A percentile compares a stretch with the other conserved stretches of the same genome.
These are phyloP conservation scores for Mycena maculata DNA, from an alignment of 768 basidiomycete genomes.

Conservation along the genomic window DNA sequence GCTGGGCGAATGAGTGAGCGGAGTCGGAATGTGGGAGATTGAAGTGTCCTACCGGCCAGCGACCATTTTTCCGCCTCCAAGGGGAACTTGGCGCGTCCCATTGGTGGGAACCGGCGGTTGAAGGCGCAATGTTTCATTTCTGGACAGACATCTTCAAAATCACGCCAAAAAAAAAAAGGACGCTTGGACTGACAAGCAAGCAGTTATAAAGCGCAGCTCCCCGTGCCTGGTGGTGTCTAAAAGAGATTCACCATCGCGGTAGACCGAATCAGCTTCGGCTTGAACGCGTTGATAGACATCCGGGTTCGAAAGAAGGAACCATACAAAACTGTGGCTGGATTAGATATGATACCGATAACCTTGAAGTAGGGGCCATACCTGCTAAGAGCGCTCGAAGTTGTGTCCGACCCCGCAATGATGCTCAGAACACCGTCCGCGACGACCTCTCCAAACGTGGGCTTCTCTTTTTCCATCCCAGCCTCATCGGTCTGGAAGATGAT, in stretches of 20 bases:
- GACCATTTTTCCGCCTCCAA: slow-evolving; percentile 3
- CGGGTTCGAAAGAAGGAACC: slow-evolving; percentile 49
- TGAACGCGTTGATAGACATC: slow-evolving; percentile 46
- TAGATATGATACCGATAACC: background rate
- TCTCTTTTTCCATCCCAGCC: slow-evolving; percentile 47
- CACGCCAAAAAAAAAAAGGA: background rate
- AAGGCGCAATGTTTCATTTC: slow-evolving; percentile 64
- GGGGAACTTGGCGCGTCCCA: slow-evolving; percentile 48
- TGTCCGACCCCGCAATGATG: slow-evolving; percentile 54
- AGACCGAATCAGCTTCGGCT: slow-evolving; percentile 47
- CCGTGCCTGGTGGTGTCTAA: slow-evolving; percentile 40
- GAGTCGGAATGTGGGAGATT: background rate
- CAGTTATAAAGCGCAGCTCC: slow-evolving; percentile 42
- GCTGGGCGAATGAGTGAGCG: slow-evolving; percentile 31
- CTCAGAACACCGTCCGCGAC: slow-evolving; percentile 50
- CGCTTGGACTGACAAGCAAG: slow-evolving; percentile 42
- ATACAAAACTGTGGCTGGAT: slow-evolving; percentile 41
- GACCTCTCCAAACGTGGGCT: slow-evolving; percentile 49
- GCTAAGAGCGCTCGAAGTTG: slow-evolving; percentile 49
- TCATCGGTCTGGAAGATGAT: slow-evolving; percentile 50
- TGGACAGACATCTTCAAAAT: slow-evolving; percentile 30
- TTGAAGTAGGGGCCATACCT: background rate
- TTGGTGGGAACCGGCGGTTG: slow-evolving; percentile 58
- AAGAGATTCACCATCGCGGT: slow-evolving; percentile 39
- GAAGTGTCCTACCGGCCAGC: background rate